Base-by-base conservation (phyloP, 805 yeast genomes). In the Hanseniaspora nectarophila region DNA sequence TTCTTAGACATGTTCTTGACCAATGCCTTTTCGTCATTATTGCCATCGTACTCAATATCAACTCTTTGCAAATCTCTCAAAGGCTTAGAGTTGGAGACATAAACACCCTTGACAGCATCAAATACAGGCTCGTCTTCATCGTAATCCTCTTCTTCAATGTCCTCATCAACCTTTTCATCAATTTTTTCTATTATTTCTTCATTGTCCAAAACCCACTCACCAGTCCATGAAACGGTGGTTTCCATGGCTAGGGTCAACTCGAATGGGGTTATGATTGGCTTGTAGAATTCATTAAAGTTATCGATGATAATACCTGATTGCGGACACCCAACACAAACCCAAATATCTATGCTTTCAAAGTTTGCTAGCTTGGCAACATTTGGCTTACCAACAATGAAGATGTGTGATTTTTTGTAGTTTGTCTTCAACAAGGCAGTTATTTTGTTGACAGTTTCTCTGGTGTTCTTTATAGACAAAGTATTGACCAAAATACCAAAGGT, bases 361-460 rank as follows among this genome's bases (percentile, higher is more conserved):
- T 92, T 92, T 9, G 97, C 98, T 48, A 92, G 71, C 61, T 92
- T 92, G 24, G 98, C 95, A 18, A 92, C 97, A 61, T 92, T 92
- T 9, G 97, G 97, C 65, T 92, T 92, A 10, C 98, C 98, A 4
- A 92, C 97, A 3, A 89, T 97, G 69, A 92, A 88, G 63, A 87
- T 76, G 62, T 92, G 92, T 58, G 85, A 90, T 62, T 92, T 92
- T 67, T 92, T 92, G 1, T 85, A 96, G 0, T 90, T 88, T 3
- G 70, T 72, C 48, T 73, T 75, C 54, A 92, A 77, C 66, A 82
- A 74, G 24, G 69, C 63, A 15, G 78, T 75, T 7, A 88, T 75
- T 32, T 71, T 70, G 51, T 80, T 77, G 50, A 90, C 71, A 33
- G 90, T 68, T n/a, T 64, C 71, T 49, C 78, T 76, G 5, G 95